Evolutionary conservation across 2,329 filamentous ascomycete genomes (phyloP).

Genomic region (Fusarium tanahbumbuense): DNA sequence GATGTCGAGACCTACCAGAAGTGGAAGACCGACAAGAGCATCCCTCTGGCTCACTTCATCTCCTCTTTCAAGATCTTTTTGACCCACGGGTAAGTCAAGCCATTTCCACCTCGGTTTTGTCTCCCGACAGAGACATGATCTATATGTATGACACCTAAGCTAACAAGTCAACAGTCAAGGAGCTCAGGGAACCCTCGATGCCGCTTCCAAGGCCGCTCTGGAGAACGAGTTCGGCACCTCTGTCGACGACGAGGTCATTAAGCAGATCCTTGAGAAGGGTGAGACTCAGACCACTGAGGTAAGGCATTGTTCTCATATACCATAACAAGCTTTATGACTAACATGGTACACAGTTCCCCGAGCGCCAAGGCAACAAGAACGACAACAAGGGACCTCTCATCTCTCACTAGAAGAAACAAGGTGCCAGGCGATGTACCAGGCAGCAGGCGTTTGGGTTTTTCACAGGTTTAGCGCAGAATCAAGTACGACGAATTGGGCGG

Average conservation of each 20-base stretch:
- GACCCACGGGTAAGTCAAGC: conserved; percentile 81
- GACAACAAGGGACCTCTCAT: conserved; percentile 60
- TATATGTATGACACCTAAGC: background rate
- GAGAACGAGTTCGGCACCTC: conserved; percentile 89
- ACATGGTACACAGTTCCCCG: conserved; percentile 58
- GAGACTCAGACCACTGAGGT: conserved; percentile 71
- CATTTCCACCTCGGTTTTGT: conserved; percentile 23
- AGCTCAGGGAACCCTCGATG: conserved; percentile 81
- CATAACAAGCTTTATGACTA: background rate
- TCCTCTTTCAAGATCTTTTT: conserved; percentile 90
- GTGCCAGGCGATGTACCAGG: conserved; percentile 6
- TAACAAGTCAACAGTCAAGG: conserved; percentile 73
- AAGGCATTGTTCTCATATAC: conserved; percentile 34
- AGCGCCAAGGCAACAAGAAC: conserved; percentile 65
- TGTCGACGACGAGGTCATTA: conserved; percentile 83
- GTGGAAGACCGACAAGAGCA: conserved; percentile 83
- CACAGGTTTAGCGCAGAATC: conserved; percentile 1
- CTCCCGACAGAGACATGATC: background rate
- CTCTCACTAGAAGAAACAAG: conserved; percentile 53
- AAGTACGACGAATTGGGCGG: conserved; percentile 6
- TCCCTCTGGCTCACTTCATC: conserved; percentile 86
- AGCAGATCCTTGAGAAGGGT: conserved; percentile 83
- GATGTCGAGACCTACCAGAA: conserved; percentile 74
- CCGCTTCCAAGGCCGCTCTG: conserved; percentile 78
- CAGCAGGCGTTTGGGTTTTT: conserved; percentile 23